Percentiles rank a stretch among this genome's conserved stretches.
These are phyloP conservation scores for Ballota nigra DNA, from an alignment of 257 asterid genomes.

Conservation along the genomic window DNA sequence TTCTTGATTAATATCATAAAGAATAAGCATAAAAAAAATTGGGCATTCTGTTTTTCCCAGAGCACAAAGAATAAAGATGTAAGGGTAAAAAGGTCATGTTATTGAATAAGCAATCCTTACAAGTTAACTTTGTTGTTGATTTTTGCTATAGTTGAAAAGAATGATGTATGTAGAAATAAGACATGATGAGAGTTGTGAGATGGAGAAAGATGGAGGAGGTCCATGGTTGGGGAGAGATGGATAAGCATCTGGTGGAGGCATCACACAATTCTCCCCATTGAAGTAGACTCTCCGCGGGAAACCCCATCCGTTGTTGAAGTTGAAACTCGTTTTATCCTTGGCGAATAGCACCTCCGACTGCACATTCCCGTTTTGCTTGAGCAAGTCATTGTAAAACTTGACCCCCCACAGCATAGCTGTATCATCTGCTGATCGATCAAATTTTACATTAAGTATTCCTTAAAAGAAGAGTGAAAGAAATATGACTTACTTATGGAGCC, in stretches of 20 bases:
- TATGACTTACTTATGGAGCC: slow-evolving; percentile 41
- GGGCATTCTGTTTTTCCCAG: too few relatives aligned
- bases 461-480: background rate
- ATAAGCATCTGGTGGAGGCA: slow-evolving; percentile 49
- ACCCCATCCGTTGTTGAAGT: slow-evolving; percentile 56
- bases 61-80: too few relatives aligned
- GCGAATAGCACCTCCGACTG: slow-evolving; percentile 48
- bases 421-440: slow-evolving; percentile 40
- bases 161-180: slow-evolving; percentile 4
- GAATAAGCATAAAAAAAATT: too few relatives aligned
- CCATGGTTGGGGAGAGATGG: slow-evolving; percentile 38
- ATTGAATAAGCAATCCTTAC: too few relatives aligned
- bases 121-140: too few relatives aligned
- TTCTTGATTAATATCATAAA: too few relatives aligned
- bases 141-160: too few relatives aligned
- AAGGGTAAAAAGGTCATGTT: too few relatives aligned
- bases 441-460: too few relatives aligned
- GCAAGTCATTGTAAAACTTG: slow-evolving; percentile 42
- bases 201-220: background rate
- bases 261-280: slow-evolving; percentile 48
- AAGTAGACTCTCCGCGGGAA: slow-evolving; percentile 48
- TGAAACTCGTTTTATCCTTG: slow-evolving; percentile 39
- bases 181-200: slow-evolving; percentile 11
- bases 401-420: slow-evolving; percentile 50
- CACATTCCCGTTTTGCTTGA: slow-evolving; percentile 44